These are phyloP conservation scores for Candida andamanensis DNA, from an alignment of 805 yeast species.

Conservation along the genomic window DNA sequence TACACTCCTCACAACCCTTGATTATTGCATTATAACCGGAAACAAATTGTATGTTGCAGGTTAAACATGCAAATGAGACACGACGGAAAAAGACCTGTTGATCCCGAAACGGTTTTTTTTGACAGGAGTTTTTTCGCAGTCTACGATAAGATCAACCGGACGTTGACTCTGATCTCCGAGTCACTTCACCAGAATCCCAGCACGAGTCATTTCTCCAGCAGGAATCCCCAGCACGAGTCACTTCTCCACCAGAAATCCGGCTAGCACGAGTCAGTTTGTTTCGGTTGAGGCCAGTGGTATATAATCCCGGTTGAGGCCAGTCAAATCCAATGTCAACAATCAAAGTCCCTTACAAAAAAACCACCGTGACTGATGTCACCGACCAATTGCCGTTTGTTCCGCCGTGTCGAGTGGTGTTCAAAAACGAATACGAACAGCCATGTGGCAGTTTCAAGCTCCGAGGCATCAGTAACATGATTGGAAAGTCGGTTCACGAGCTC, in stretches of 20 bases:
- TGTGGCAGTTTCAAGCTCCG: constrained; percentile 55
- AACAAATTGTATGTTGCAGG: constrained; percentile 22
- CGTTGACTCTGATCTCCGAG: background rate
- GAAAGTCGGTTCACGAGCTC: constrained; percentile 24
- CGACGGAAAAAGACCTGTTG: no score
- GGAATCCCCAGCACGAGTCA: no score
- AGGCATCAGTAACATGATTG: constrained; percentile 48
- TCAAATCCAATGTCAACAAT: background rate
- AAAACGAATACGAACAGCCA: constrained; percentile 53
- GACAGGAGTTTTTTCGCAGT: no score
- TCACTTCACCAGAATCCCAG: no score
- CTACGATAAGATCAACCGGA: background rate
- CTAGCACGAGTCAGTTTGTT: no score
- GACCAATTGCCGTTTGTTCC: constrained; percentile 23
- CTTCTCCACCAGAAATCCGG: no score
- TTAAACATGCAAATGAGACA: background rate
- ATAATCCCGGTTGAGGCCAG: no score
- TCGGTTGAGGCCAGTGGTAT: no score
- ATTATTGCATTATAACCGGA: constrained; percentile 35
- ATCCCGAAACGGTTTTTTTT: no score
- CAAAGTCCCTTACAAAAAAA: constrained; percentile 16
- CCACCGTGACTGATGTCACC: constrained; percentile 39
- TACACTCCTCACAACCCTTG: constrained; percentile 18
- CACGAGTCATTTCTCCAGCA: no score
- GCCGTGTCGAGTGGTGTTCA: constrained; percentile 42